Evolutionary conservation across 371 early-diverging fungal species (phyloP).

Genomic region (Apophysomyces elegans): DNA sequence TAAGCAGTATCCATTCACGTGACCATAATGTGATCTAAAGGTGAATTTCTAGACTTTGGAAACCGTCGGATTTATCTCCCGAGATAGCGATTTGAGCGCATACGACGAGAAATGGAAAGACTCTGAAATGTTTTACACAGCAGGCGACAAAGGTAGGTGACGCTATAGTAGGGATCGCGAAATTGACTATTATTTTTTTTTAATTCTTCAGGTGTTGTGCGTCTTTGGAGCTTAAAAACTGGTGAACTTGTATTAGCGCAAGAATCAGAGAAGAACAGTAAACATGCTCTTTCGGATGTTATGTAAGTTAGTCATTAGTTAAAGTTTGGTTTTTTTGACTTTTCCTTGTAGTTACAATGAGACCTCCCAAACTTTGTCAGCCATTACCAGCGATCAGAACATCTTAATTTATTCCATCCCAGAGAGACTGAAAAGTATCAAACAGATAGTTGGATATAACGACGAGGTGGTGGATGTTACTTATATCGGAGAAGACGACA

Average conservation of each 20-base stretch:
- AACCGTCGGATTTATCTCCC: constrained; percentile 69
- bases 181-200: neutral
- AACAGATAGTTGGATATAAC: constrained; percentile 94
- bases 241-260: constrained; percentile 67
- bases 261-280: constrained; percentile 62
- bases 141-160: constrained; percentile 75
- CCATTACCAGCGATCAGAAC: constrained; percentile 90
- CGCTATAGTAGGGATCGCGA: neutral
- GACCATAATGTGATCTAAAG: neutral
- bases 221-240: constrained; percentile 72
- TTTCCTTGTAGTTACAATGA: constrained; percentile 51
- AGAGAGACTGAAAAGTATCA: constrained; percentile 58
- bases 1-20: neutral
- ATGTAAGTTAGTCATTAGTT: constrained; percentile 39
- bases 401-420: constrained; percentile 75
- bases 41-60: constrained; percentile 57
- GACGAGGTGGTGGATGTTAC: constrained; percentile 92
- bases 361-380: constrained; percentile 63
- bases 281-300: constrained; percentile 70
- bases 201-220: constrained; percentile 53
- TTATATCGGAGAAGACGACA: constrained; percentile 74
- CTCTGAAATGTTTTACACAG: constrained; percentile 76
- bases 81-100: constrained; percentile 35
- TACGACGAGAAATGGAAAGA: constrained; percentile 46
- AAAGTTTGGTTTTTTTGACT: neutral